Evolutionary conservation across 1,284 basidiomycete species (phyloP).

Genomic region (Fistulina hepatica): DNA sequence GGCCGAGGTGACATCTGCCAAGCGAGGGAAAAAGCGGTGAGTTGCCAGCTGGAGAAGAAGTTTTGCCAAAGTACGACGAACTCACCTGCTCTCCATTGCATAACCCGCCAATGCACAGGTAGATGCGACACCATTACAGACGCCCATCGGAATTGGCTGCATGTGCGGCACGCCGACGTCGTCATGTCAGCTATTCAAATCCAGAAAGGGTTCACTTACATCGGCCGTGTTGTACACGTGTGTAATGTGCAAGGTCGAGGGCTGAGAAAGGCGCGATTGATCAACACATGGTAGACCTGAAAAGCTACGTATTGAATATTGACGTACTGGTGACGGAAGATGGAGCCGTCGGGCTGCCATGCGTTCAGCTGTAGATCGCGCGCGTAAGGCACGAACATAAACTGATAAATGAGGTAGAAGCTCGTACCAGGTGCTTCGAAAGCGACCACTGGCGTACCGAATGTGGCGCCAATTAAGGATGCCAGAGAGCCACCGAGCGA

Average conservation of each 20-base stretch:
- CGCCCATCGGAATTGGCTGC: slow-evolving; percentile 53
- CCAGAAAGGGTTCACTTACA: slow-evolving; percentile 19
- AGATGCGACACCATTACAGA: slow-evolving; percentile 49
- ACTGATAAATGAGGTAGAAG: too few species aligned
- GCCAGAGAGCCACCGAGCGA: slow-evolving; percentile 78
- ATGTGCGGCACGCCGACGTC: too few species aligned
- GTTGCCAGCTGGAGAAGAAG: too few species aligned
- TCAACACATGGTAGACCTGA: slow-evolving; percentile 4
- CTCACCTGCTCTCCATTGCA: slow-evolving; percentile 46
- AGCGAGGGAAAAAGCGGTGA: too few species aligned
- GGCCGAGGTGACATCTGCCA: slow-evolving; percentile 66
- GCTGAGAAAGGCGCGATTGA: slow-evolving; percentile 23
- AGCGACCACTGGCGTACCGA: slow-evolving; percentile 75
- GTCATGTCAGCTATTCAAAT: too few species aligned
- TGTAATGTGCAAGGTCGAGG: slow-evolving; percentile 48
- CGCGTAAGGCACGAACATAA: too few species aligned
- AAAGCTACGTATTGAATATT: too few species aligned
- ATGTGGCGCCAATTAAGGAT: slow-evolving; percentile 69
- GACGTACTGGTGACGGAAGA: slow-evolving; percentile 47
- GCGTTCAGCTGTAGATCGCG: too few species aligned
- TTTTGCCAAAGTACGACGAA: too few species aligned
- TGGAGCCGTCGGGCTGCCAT: slow-evolving; percentile 71
- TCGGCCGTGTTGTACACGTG: slow-evolving; percentile 69
- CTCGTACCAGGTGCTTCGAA: slow-evolving; percentile 80
- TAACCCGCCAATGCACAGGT: slow-evolving; percentile 50